Evolutionary conservation across 495 filamentous ascomycete genomes (phyloP).

Genomic region (Letharia lupina): DNA sequence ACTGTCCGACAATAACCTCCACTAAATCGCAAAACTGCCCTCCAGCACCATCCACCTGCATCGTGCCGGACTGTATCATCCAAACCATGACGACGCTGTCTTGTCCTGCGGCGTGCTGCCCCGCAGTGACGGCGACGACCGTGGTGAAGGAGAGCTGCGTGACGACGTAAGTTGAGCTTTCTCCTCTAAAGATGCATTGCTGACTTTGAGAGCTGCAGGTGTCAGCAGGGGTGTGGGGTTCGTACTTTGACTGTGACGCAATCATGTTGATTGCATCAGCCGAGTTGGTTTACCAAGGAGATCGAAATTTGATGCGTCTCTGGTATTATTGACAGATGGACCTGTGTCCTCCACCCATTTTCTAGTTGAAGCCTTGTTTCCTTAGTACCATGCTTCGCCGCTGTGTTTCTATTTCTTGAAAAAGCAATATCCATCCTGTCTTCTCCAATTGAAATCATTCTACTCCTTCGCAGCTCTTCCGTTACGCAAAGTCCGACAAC

Average conservation of each 20-base stretch:
- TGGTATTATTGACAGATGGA: neutral
- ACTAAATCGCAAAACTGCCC: neutral
- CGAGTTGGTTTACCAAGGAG: neutral
- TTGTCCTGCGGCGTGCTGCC: neutral
- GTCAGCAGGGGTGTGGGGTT: neutral
- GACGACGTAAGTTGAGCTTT: neutral
- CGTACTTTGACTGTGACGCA: conserved; percentile 1
- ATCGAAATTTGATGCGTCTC: neutral
- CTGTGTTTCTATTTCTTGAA: too few relatives aligned
- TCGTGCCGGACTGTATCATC: neutral
- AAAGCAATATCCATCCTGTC: too few relatives aligned
- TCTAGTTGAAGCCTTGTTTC: too few relatives aligned
- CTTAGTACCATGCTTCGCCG: too few relatives aligned
- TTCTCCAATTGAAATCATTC: too few relatives aligned
- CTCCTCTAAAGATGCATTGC: neutral
- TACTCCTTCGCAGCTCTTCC: too few relatives aligned
- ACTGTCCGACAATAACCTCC: neutral
- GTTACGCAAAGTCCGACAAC: too few relatives aligned
- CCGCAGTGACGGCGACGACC: neutral
- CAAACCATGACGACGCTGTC: neutral
- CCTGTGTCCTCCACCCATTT: too few relatives aligned
- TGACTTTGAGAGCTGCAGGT: neutral
- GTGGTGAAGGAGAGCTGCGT: conserved; percentile 1
- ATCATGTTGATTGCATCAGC: neutral
- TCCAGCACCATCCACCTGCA: neutral